Percentiles rank a stretch among this genome's conserved stretches.
Conservation (phyloP, 805 yeast species). For the Myxozyma melibiosi region DNA sequence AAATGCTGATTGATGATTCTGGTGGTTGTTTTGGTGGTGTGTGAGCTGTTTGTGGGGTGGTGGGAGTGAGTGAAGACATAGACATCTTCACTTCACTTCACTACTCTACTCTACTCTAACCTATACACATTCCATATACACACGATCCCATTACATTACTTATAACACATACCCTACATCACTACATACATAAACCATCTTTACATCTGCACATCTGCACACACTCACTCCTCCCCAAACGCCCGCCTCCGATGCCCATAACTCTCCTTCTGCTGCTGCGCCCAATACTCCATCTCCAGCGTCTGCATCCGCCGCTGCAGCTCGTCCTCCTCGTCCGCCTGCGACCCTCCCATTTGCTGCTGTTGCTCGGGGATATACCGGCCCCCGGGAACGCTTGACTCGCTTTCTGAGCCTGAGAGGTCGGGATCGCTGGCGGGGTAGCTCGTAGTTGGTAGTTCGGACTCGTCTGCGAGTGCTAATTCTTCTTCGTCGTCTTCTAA, state of each 20-base stretch:
- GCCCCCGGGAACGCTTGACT: conserved; percentile 12
- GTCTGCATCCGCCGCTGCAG: conserved; percentile 17
- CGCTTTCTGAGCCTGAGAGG: not conserved
- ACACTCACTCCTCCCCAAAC: not conserved
- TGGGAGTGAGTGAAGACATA: no score
- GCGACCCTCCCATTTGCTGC: not conserved
- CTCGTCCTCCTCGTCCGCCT: not conserved
- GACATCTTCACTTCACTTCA: no score
- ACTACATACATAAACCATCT: not conserved
- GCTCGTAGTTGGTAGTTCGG: not conserved
- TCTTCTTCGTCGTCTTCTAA: not conserved
- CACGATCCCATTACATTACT: no score
- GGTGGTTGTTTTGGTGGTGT: no score
- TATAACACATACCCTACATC: no score
- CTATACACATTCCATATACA: no score
- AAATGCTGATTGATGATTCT: no score
- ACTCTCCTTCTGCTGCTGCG: conserved; percentile 11
- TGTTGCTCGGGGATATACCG: conserved; percentile 6
- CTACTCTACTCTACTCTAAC: no score
- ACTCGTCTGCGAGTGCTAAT: not conserved
- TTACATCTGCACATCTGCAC: no score
- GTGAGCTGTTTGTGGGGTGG: no score
- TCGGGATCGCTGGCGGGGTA: not conserved
- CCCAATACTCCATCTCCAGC: conserved; percentile 25
- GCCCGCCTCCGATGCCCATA: not conserved